Percentiles rank a stretch among this genome's conserved stretches.
These are phyloP conservation scores for Hirsutella minnesotensis DNA, from an alignment of 2,329 filamentous ascomycete genomes.

Conservation along the genomic window DNA sequence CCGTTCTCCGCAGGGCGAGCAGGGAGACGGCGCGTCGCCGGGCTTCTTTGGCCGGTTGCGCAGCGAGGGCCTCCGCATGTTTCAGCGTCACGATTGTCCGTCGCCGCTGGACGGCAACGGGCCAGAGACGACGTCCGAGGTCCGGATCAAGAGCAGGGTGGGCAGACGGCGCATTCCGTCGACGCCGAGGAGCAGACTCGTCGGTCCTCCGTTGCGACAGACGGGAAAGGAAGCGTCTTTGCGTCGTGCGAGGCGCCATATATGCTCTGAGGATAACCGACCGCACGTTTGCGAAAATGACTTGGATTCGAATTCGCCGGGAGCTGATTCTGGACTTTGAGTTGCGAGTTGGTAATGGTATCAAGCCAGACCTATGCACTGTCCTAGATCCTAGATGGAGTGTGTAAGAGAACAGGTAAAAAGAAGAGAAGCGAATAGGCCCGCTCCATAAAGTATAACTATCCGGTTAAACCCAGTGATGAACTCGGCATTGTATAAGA, in stretches of 20 bases:
- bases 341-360: too few species aligned
- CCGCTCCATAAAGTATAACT: too few species aligned
- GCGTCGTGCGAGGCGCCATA: slow-evolving; percentile 5
- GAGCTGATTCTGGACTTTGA: neutral
- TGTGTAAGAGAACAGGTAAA: too few species aligned
- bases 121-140: neutral
- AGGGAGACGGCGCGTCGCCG: slow-evolving; percentile 9
- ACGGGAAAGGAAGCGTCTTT: too few species aligned
- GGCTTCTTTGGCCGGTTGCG: slow-evolving; percentile 16
- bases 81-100: slow-evolving; percentile 11
- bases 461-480: too few species aligned
- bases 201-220: too few species aligned
- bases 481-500: too few species aligned
- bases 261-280: slow-evolving; percentile 20
- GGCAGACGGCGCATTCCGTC: too few species aligned
- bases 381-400: too few species aligned
- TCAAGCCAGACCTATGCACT: too few species aligned
- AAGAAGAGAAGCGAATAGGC: too few species aligned
- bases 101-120: neutral
- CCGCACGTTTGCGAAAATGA: slow-evolving; percentile 19
- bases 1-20: slow-evolving; percentile 3
- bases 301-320: slow-evolving; percentile 3
- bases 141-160: neutral
- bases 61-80: slow-evolving; percentile 13
- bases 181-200: too few species aligned